Conservation (phyloP, 179 eudicot species). For the Nepenthes alata region DNA sequence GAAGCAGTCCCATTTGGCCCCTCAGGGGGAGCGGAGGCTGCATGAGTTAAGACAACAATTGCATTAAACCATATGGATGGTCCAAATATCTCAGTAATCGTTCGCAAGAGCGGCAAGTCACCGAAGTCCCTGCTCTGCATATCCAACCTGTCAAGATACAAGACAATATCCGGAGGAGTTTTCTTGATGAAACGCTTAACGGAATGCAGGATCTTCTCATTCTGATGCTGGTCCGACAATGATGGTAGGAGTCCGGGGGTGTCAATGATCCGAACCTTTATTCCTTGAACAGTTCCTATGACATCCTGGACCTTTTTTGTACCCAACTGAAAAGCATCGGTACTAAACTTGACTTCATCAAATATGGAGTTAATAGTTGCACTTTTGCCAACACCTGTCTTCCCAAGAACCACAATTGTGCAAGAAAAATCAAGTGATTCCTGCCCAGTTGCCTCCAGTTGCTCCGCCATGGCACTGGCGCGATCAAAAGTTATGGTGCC, state of each 20-base stretch:
- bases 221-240: slow-evolving; percentile 71
- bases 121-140: slow-evolving; percentile 87
- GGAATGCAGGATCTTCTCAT: slow-evolving; percentile 72
- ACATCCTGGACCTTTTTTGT: slow-evolving; percentile 91
- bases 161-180: slow-evolving; percentile 85
- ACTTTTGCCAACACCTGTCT: slow-evolving; percentile 94
- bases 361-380: slow-evolving; percentile 92
- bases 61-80: slow-evolving; percentile 96
- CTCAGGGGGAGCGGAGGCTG: slow-evolving; percentile 98
- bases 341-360: slow-evolving; percentile 64
- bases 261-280: slow-evolving; percentile 82
- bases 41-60: slow-evolving; percentile 92
- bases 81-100: slow-evolving; percentile 79
- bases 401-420: slow-evolving; percentile 95
- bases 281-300: slow-evolving; percentile 91
- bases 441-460: slow-evolving; percentile 73
- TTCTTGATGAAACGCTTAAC: slow-evolving; percentile 76
- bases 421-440: slow-evolving; percentile 86
- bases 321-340: slow-evolving; percentile 75
- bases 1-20: slow-evolving; percentile 87
- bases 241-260: slow-evolving; percentile 90
- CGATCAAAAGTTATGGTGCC: slow-evolving; percentile 88
- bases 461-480: slow-evolving; percentile 96
- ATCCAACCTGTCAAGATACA: slow-evolving; percentile 91
- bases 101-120: slow-evolving; percentile 77